A percentile compares a stretch with the other conserved stretches of the same genome.
Evolutionary conservation across 345 rosid species (phyloP).

Genomic region (Euphorbia pulcherrima): DNA sequence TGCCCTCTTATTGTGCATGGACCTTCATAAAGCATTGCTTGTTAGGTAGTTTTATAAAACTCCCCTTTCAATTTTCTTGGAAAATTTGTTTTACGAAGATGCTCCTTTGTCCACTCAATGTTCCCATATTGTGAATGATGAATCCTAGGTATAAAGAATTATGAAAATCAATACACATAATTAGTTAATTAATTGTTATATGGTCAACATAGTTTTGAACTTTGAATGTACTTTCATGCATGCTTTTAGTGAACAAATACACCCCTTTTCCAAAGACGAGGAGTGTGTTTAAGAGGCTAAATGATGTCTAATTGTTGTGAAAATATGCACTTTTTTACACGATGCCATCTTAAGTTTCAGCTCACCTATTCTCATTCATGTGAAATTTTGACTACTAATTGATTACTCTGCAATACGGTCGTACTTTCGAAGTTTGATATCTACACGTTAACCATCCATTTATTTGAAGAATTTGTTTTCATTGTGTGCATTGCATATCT

Average conservation of each 20-base stretch:
- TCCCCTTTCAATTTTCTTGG: too few relatives aligned
- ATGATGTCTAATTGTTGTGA: neutral
- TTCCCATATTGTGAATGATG: too few relatives aligned
- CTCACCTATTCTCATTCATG: neutral
- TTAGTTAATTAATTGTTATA: too few relatives aligned
- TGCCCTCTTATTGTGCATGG: too few relatives aligned
- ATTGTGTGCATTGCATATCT: constrained; percentile 1
- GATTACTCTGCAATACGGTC: neutral
- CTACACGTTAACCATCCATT: neutral
- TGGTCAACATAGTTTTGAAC: too few relatives aligned
- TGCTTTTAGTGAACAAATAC: neutral
- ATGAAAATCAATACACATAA: too few relatives aligned
- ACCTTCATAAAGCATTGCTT: too few relatives aligned
- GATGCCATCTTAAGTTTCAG: neutral
- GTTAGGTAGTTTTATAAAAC: too few relatives aligned
- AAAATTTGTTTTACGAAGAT: too few relatives aligned
- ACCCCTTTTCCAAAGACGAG: neutral
- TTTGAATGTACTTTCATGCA: too few relatives aligned
- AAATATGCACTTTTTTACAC: neutral
- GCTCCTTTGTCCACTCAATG: too few relatives aligned
- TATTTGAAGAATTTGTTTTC: neutral
- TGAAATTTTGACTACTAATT: neutral
- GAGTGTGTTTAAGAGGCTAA: neutral
- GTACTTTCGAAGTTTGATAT: neutral
- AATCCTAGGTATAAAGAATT: too few relatives aligned